Evolutionary conservation across 441 rosid genomes (phyloP), one percentile per base, ranked within the genome.

Genomic region (Raphanus hybrid): DNA sequence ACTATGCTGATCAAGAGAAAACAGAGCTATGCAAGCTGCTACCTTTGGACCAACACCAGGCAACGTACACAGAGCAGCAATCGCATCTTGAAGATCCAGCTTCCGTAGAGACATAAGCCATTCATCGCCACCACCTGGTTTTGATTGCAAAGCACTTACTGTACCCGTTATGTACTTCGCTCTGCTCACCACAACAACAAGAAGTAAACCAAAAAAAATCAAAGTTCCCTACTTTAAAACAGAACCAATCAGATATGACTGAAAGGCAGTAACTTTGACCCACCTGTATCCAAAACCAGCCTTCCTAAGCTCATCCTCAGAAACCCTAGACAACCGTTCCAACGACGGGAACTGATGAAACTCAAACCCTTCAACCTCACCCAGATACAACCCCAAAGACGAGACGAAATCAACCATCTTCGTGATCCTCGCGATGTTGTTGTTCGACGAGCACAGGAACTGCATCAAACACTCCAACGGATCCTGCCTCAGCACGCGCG

Each of bases 201-300:
- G 12, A 69, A 63, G 12, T 16, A 80, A 72, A 82, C 43, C 58
- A 52, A 64, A 64, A 35, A 37, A 39, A 26, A 67, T 76, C 43
- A 60, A 39, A 61, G n/a, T 32, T 62, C 34, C 55, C 62, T 15
- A 39, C 14, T 7, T 6, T 1, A 67, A 57, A 3, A 61, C 59
- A 74, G 7, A 55, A 45, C 18, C 26, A 29, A 69, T 43, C 35
- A 69, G 8, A 27, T 3, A 73, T 7, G 23, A 73, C 0, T 8
- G 34, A 69, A 64, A 69, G 50, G 54, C 4, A 64, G 26, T 26
- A 26, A 66, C 62, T 20, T 7, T n/a, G 67, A 74, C 66, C 35
- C 64, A 91, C 98, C 98, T 92, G 85, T 94, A 94, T 59, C 98
- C 97, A 78, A 94, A 94, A 65, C 98, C 98, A 80, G 96, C 91